Base-by-base conservation (phyloP, 306 rosid species). In the Biancaea sappan region DNA sequence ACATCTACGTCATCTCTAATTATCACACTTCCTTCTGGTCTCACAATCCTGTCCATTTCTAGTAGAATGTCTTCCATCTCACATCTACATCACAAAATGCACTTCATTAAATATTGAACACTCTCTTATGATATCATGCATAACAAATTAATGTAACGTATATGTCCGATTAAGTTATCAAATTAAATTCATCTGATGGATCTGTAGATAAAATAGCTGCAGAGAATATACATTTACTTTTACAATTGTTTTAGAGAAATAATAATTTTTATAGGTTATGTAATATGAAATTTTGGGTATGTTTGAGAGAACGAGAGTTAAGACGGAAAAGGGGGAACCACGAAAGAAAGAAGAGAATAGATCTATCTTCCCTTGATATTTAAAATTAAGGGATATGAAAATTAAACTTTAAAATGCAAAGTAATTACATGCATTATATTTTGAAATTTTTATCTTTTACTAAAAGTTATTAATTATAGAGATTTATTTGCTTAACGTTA, bases 1-100 rank as follows among this genome's bases (percentile, higher is more conserved):
- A 81, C 13, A 77, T 89, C 96, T 26, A 87, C 92, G 62, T 88
- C 90, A 57, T 94, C 97, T 51, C 98, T 74, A 12, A 93, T 72
- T 15, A 91, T 86, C 3, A 89, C 86, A 76, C 90, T 76, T 53
- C 96, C 96, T 82, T 91, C 97, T 8, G 94, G 97, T 75, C 98
- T 83, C 5, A 88, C 71, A 76, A 88, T 79, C 82, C 94, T 86
- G 78, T 88, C 98, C 91, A 94, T 88, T 73, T 94, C 98, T 34
- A 91, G 72, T 73, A 91, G 64, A 31, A 91, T 88, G 66, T 77
- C 85, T 81, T 87, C 92, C 81, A 87, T 76, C 51, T 83, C 90
- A 84, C 98, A 93, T 74, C 97, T 91, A 83, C 67, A 80, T 8
- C 53, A 78, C 34, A 50, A n/a, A 8, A 71, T 28, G 1, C 50